Conservation (phyloP, 805 yeast genomes). For the Saturnispora ahearnii region DNA sequence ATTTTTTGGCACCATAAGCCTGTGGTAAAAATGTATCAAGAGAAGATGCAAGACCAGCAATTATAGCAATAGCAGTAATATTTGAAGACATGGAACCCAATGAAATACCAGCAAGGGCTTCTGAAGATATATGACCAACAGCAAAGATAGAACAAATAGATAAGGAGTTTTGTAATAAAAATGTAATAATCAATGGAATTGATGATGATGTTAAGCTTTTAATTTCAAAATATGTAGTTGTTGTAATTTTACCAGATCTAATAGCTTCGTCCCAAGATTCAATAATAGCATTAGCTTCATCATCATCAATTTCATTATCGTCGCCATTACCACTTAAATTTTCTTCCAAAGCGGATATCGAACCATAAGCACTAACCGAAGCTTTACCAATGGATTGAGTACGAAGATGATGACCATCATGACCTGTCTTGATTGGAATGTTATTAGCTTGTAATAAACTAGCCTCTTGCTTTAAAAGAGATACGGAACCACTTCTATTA, state of each 20-base stretch:
- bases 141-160: constrained; percentile 72
- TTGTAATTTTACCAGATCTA: constrained; percentile 35
- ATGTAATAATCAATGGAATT: constrained; percentile 55
- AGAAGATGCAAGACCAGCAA: constrained; percentile 73
- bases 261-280: constrained; percentile 29
- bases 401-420: background rate
- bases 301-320: constrained; percentile 4
- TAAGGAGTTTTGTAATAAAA: constrained; percentile 60
- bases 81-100: constrained; percentile 72
- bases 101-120: constrained; percentile 68
- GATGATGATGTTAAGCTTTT: constrained; percentile 34
- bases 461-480: constrained; percentile 23
- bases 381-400: background rate
- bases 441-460: constrained; percentile 21
- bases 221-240: constrained; percentile 32
- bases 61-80: constrained; percentile 63
- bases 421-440: constrained; percentile 19
- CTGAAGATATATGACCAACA: constrained; percentile 64
- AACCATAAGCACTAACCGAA: background rate
- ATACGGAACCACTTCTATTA: background rate
- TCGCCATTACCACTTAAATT: background rate
- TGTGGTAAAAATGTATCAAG: constrained; percentile 73
- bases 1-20: constrained; percentile 63
- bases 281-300: constrained; percentile 18
- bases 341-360: background rate